Evolutionary conservation across 2,329 filamentous ascomycete genomes (phyloP), one percentile per base, ranked within the genome.

Genomic region (Neonectria punicea): DNA sequence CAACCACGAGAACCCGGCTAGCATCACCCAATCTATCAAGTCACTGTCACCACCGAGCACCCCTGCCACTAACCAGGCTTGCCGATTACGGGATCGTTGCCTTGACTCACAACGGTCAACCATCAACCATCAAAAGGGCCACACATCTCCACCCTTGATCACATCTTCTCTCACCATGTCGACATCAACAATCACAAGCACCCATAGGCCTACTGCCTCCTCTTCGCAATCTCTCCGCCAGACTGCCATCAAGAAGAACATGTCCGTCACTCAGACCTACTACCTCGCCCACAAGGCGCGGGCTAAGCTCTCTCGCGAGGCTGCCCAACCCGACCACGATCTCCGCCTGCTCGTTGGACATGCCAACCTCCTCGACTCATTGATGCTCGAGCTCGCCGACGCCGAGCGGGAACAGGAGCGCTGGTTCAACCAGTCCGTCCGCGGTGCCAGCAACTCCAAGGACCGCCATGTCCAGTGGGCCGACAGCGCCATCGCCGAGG

Each of bases 251-350:
- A 86, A 92, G 84, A 92, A 94, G 82, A 94, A 92, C 84, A 98
- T 98, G 96, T 97, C 92, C 80, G 92, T 98, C 84, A 97, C 95
- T 30, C 94, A 98, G 84, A 98, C 95, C 67, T 99, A 98, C 91
- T 97, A 93, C 85, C 92, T 98, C 76, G 96, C 96, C 79, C 94
- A 97, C 87, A 95, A 94, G 82, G 96, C 96, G 79, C 90, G 96
- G 80, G 92, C 91, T 75, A 99, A 99, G 93, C 94, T 99, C 78
- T 94, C 94, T 71, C 89, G 87, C 70, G 95, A 98, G 85, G 96
- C 96, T 84, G 89, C 90, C 81, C 91, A 92, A 76, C 86, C 93
- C 75, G 95, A 98, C 79, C 96, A 98, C 87, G 90, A 98, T 85
- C 92, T 99, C 69, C 91, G 95, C 78, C 89, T 97, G 50, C 92